Evolutionary conservation across 2,329 filamentous ascomycete genomes (phyloP).

Genomic region (Talaromyces sp.): DNA sequence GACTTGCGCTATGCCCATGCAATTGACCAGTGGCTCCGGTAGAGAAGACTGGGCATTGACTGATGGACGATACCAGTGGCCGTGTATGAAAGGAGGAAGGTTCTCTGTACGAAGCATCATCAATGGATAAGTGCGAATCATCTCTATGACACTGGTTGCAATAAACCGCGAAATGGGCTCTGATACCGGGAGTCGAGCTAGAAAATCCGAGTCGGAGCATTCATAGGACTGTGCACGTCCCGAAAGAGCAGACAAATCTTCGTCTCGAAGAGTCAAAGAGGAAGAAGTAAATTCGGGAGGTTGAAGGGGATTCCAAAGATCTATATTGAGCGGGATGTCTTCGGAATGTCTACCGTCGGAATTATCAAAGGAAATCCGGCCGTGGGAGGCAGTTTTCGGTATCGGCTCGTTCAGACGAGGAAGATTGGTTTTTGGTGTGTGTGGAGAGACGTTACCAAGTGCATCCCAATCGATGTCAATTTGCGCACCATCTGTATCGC

Average conservation of each 20-base stretch:
- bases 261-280: background rate
- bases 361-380: background rate
- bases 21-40: background rate
- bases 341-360: background rate
- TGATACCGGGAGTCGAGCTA: background rate
- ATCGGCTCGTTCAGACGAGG: background rate
- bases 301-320: background rate
- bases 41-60: background rate
- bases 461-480: background rate
- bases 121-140: background rate
- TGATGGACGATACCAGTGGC: background rate
- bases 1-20: constrained; percentile 7
- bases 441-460: background rate
- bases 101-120: constrained; percentile 10
- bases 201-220: background rate
- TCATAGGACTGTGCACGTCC: background rate
- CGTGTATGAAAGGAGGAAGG: constrained; percentile 8
- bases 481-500: background rate
- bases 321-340: background rate
- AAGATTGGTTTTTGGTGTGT: background rate
- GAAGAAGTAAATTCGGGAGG: background rate
- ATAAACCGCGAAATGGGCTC: background rate
- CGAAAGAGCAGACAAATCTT: background rate
- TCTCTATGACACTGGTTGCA: background rate
- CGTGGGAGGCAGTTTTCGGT: background rate